These are phyloP conservation scores for Malassezia globosa DNA, from an alignment of 1,284 basidiomycete species.

Conservation along the genomic window DNA sequence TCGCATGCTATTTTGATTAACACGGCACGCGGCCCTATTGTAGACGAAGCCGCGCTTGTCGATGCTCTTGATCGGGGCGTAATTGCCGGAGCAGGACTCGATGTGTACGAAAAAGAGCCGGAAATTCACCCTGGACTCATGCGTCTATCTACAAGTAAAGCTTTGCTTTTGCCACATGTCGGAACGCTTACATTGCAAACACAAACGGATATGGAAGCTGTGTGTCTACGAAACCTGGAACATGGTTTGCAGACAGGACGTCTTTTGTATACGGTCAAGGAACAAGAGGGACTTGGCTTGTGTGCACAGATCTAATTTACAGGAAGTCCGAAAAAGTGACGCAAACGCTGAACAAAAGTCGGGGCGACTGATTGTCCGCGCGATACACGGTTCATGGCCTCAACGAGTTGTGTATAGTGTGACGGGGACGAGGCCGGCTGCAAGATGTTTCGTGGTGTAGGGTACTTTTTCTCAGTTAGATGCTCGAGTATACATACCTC, in stretches of 20 bases:
- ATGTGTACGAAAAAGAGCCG: constrained; percentile 73
- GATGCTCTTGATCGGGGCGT: constrained; percentile 25
- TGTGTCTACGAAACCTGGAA: constrained; percentile 42
- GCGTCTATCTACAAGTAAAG: constrained; percentile 24
- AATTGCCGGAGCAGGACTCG: constrained; percentile 61
- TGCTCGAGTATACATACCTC: too few relatives aligned
- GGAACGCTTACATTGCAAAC: constrained; percentile 45
- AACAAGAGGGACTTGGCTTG: constrained; percentile 27
- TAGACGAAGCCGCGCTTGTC: constrained; percentile 47
- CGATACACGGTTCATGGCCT: constrained; percentile 22
- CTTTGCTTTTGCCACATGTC: constrained; percentile 32
- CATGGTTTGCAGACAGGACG: constrained; percentile 37
- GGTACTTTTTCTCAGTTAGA: constrained; percentile 15
- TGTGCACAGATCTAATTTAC: constrained; percentile 4
- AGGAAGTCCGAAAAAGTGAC: constrained; percentile 26
- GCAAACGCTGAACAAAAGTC: constrained; percentile 20
- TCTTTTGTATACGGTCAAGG: constrained; percentile 38
- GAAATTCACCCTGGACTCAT: constrained; percentile 23
- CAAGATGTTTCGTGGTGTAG: constrained; percentile 23
- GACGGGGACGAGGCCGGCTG: constrained; percentile 29
- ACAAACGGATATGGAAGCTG: constrained; percentile 46
- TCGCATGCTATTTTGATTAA: constrained; percentile 49
- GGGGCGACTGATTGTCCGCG: constrained; percentile 23
- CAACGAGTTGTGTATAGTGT: constrained; percentile 32
- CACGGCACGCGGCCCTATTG: constrained; percentile 50